A percentile compares a stretch with the other conserved stretches of the same genome.
These are phyloP conservation scores for Plasmopara viticola DNA, from an alignment of 352 stramenopile genomes.

Conservation along the genomic window DNA sequence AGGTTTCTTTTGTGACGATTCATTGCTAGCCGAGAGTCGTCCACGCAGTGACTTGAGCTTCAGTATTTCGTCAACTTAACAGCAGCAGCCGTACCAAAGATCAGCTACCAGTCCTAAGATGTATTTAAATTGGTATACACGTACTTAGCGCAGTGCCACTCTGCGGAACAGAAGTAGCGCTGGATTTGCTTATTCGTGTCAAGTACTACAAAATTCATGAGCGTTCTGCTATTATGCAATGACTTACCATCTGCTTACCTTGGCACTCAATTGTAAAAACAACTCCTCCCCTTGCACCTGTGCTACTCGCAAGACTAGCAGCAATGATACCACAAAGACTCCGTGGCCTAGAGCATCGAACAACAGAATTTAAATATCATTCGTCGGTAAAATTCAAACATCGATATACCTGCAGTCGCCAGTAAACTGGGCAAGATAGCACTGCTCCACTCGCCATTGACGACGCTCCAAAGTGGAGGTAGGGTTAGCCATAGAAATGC, in stretches of 20 bases:
- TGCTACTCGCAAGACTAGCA: conserved; percentile 53
- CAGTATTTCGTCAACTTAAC: conserved; percentile 56
- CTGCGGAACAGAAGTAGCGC: conserved; percentile 14
- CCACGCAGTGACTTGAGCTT: conserved; percentile 48
- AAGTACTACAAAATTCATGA: conserved; percentile 31
- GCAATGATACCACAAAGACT: conserved; percentile 42
- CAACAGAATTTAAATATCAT: conserved; percentile 3
- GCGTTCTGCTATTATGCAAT: not conserved
- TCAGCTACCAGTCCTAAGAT: not conserved
- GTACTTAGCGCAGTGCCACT: conserved; percentile 34
- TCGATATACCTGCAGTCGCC: conserved; percentile 35
- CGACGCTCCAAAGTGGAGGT: conserved; percentile 57
- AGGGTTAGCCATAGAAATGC: conserved; percentile 43
- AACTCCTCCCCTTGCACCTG: conserved; percentile 63
- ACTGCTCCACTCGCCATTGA: conserved; percentile 70
- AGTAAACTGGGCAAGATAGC: conserved; percentile 45
- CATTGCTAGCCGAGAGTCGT: conserved; percentile 37
- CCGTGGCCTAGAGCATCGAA: conserved; percentile 28
- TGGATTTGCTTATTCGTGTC: conserved; percentile 14
- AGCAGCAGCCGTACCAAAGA: conserved; percentile 1
- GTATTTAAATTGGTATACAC: not conserved
- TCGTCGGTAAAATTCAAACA: not conserved
- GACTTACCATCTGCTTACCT: conserved; percentile 23
- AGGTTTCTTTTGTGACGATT: conserved; percentile 7
- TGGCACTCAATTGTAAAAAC: conserved; percentile 50